Conservation (phyloP, 2,329 filamentous ascomycete species). For the Exophiala oligosperma region DNA sequence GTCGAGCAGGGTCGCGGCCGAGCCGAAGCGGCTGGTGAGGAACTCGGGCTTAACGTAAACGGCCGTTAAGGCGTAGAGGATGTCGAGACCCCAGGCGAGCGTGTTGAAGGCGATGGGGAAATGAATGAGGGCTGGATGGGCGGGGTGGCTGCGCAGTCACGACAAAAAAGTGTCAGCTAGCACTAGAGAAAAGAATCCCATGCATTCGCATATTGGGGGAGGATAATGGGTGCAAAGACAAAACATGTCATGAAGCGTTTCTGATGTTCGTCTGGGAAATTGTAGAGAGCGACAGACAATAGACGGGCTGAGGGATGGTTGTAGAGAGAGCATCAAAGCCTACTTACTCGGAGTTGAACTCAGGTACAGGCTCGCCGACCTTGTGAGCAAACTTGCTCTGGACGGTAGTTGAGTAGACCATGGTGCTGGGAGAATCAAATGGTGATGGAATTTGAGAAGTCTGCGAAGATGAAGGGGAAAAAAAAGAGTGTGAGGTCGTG, state of each 20-base stretch:
- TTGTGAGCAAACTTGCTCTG: slow-evolving; percentile 31
- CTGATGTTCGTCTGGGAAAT: background rate
- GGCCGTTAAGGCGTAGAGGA: slow-evolving; percentile 28
- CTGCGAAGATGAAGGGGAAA: slow-evolving; percentile 1
- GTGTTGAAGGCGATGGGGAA: slow-evolving; percentile 32
- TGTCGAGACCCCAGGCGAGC: slow-evolving; percentile 30
- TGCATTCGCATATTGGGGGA: background rate
- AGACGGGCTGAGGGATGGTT: too few relatives aligned
- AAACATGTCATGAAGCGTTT: background rate
- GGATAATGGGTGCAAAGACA: background rate
- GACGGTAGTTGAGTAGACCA: slow-evolving; percentile 27
- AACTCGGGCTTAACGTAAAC: slow-evolving; percentile 26
- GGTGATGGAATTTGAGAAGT: background rate
- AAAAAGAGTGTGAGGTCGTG: background rate
- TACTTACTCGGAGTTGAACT: slow-evolving; percentile 30
- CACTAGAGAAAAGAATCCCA: background rate
- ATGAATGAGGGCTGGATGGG: slow-evolving; percentile 29
- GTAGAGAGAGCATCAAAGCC: too few relatives aligned
- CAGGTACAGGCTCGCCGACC: slow-evolving; percentile 28
- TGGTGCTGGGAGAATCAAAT: slow-evolving; percentile 9
- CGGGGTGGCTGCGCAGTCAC: slow-evolving; percentile 18
- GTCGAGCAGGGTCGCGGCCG: slow-evolving; percentile 26
- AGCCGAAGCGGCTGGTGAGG: slow-evolving; percentile 27
- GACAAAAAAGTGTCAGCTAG: background rate
- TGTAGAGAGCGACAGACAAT: background rate